Conservation (phyloP, 2,329 filamentous ascomycete species). For the Cylindrodendrum hubeiense region DNA sequence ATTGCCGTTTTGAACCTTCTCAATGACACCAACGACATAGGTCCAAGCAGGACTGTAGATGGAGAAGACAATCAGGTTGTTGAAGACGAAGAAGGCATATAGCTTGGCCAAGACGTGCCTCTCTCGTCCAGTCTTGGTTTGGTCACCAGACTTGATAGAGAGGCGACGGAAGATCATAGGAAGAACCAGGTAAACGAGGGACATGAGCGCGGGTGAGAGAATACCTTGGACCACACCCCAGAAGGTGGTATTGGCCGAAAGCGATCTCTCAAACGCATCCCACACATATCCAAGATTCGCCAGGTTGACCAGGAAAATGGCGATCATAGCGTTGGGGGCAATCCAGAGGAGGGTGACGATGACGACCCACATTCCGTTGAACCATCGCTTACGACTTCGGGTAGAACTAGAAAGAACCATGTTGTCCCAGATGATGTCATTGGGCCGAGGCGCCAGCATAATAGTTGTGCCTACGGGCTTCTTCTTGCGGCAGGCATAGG, state of each 20-base stretch:
- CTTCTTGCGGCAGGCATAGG: slow-evolving; percentile 84
- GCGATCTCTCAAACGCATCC: slow-evolving; percentile 76
- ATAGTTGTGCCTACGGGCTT: slow-evolving; percentile 84
- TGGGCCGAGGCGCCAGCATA: slow-evolving; percentile 83
- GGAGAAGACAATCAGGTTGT: slow-evolving; percentile 95
- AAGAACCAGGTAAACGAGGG: slow-evolving; percentile 86
- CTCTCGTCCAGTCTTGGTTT: slow-evolving; percentile 92
- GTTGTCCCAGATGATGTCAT: slow-evolving; percentile 97
- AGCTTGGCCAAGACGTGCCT: slow-evolving; percentile 91
- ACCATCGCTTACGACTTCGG: slow-evolving; percentile 78
- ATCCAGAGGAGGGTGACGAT: slow-evolving; percentile 88
- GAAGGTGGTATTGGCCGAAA: slow-evolving; percentile 72
- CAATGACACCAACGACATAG: slow-evolving; percentile 76
- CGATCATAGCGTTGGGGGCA: slow-evolving; percentile 92
- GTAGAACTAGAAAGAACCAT: slow-evolving; percentile 78
- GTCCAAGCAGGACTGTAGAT: slow-evolving; percentile 87
- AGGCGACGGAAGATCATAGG: slow-evolving; percentile 93
- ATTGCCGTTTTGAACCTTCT: slow-evolving; percentile 65
- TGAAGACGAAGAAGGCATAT: slow-evolving; percentile 97
- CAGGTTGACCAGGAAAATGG: slow-evolving; percentile 91
- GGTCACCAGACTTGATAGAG: slow-evolving; percentile 85
- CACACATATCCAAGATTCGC: slow-evolving; percentile 84
- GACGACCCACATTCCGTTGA: slow-evolving; percentile 87
- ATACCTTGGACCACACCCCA: slow-evolving; percentile 97
- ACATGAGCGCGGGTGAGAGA: slow-evolving; percentile 86